phyloP scores from a whole-genome alignment of 495 filamentous ascomycete genomes.

The Rhizodiscina lignyota region DNA sequence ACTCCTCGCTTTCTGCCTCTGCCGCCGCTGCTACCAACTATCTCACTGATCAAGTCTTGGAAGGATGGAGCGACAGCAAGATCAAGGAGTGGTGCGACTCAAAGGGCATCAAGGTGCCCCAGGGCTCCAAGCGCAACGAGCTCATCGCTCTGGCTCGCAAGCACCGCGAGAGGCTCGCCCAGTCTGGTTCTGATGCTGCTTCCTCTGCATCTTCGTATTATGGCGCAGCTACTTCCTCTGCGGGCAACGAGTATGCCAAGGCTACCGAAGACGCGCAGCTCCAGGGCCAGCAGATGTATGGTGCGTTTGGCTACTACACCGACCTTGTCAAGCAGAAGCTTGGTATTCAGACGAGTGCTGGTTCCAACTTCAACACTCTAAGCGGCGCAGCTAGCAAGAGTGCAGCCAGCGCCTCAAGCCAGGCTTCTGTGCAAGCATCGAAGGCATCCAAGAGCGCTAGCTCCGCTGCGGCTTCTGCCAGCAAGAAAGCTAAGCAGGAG shows the following conservation, averaged over 20 bases:
- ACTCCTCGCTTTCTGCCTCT: conserved; percentile 43
- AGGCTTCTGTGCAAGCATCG: conserved; percentile 3
- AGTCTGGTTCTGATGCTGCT: conserved; percentile 4
- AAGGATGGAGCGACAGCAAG: conserved; percentile 72
- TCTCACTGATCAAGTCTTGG: conserved; percentile 67
- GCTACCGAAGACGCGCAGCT: conserved; percentile 50
- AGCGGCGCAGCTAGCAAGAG: background rate
- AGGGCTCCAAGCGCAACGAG: conserved; percentile 81
- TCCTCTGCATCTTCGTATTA: conserved; percentile 45
- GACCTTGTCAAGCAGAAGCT: conserved; percentile 61
- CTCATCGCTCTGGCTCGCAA: conserved; percentile 81
- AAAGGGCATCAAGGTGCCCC: conserved; percentile 64
- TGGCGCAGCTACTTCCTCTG: conserved; percentile 69
- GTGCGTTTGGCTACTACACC: conserved; percentile 35
- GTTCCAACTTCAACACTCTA: conserved; percentile 1
- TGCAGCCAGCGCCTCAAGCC: conserved; percentile 12
- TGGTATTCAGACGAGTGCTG: conserved; percentile 20
- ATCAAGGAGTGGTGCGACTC: conserved; percentile 68
- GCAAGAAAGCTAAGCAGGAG: conserved; percentile 13
- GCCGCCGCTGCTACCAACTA: conserved; percentile 52
- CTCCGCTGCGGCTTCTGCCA: conserved; percentile 1
- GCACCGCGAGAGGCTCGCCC: conserved; percentile 52
- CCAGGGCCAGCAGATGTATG: conserved; percentile 16
- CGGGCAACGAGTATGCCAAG: conserved; percentile 58
- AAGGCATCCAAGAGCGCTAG: conserved; percentile 4